Percentiles rank a stretch among this genome's conserved stretches.
Conservation (phyloP, 495 filamentous ascomycete species). For the Lepidopterella palustris region DNA sequence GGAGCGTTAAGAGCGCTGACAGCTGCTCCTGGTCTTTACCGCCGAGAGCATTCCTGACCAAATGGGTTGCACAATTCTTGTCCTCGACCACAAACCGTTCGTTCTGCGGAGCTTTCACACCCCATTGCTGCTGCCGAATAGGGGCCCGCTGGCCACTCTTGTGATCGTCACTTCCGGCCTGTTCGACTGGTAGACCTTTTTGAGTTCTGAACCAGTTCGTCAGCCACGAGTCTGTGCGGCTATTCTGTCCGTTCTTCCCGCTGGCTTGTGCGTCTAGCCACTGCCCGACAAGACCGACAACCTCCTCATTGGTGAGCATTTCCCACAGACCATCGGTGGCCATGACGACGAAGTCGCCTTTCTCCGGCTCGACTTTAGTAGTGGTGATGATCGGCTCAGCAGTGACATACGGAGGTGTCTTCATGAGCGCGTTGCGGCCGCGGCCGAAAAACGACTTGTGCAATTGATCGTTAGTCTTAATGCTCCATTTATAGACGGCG, state of each 20-base stretch:
- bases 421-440: conserved; percentile 60
- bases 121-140: conserved; percentile 73
- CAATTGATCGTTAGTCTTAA: conserved; percentile 72
- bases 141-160: conserved; percentile 54
- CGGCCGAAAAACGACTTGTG: conserved; percentile 80
- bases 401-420: conserved; percentile 95
- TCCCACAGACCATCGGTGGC: conserved; percentile 98
- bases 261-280: conserved; percentile 68
- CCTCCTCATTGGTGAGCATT: conserved; percentile 98
- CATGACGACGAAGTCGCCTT: conserved; percentile 93
- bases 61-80: conserved; percentile 91
- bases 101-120: conserved; percentile 56
- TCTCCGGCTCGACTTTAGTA: conserved; percentile 84
- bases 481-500: conserved; percentile 91
- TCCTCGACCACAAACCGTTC: conserved; percentile 89
- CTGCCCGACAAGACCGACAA: conserved; percentile 89
- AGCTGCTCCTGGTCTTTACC: conserved; percentile 92
- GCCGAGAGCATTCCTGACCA: conserved; percentile 91
- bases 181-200: conserved; percentile 54
- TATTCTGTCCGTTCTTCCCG: conserved; percentile 34
- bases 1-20: conserved; percentile 85
- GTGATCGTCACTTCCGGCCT: conserved; percentile 35
- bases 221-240: conserved; percentile 43
- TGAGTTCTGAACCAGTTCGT: conserved; percentile 48
- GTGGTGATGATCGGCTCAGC: conserved; percentile 93